A percentile compares a stretch with the other conserved stretches of the same genome.
These are phyloP conservation scores for Alternaria sp. DNA, from an alignment of 2,329 filamentous ascomycete species.

Conservation along the genomic window DNA sequence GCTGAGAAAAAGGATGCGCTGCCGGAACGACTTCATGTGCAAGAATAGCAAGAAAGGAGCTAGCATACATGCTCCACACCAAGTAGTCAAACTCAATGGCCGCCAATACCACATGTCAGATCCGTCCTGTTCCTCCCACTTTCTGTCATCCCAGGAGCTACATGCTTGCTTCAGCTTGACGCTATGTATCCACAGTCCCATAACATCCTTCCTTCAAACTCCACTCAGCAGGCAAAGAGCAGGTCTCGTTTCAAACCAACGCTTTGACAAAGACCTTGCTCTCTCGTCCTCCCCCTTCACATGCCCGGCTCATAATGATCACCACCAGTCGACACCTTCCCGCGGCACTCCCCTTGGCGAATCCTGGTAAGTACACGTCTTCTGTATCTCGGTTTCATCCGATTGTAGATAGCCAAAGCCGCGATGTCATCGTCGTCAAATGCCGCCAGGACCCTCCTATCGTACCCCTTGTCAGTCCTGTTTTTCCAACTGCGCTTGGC, in stretches of 20 bases:
- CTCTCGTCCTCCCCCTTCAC: not conserved
- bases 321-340: not conserved
- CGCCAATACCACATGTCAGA: not conserved
- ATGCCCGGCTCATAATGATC: not conserved
- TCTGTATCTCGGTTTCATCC: not conserved
- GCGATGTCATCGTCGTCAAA: not conserved
- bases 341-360: not conserved
- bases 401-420: not conserved
- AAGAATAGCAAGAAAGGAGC: rapidly evolving
- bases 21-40: not conserved
- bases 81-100: not conserved
- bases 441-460: not conserved
- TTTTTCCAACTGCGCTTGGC: not conserved
- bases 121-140: not conserved
- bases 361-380: not conserved
- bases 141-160: not conserved
- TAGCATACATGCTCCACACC: not conserved
- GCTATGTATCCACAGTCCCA: not conserved
- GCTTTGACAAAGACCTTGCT: not conserved
- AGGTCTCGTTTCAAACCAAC: not conserved
- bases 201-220: not conserved
- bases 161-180: not conserved
- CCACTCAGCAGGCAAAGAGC: not conserved
- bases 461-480: no score
- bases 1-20: not conserved